These are phyloP conservation scores for Diddensiella santjacobensis DNA, from an alignment of 805 yeast species.

Conservation along the genomic window DNA sequence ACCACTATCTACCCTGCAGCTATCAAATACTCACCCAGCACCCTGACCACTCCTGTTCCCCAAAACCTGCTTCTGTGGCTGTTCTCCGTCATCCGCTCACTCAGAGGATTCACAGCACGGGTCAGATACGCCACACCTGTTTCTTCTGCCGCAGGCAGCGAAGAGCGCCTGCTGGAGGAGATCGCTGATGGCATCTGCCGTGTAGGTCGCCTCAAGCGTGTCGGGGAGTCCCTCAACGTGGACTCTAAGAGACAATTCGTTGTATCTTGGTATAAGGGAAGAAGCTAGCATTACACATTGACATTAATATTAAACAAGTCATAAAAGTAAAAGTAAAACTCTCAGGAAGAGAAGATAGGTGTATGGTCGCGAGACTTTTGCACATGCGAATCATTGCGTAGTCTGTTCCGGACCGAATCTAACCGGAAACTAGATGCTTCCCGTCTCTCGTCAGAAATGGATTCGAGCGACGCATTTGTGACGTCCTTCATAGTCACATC, in stretches of 20 bases:
- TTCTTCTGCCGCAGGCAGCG: slow-evolving; percentile 15
- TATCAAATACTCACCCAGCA: slow-evolving; percentile 33
- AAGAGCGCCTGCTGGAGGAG: slow-evolving; percentile 14
- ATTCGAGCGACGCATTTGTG: not conserved
- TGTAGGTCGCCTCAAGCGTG: slow-evolving; percentile 46
- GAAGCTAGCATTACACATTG: slow-evolving; percentile 20
- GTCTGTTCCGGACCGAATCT: not conserved
- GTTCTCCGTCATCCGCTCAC: slow-evolving; percentile 19
- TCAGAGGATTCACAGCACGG: slow-evolving; percentile 28
- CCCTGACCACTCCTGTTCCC: slow-evolving; percentile 36
- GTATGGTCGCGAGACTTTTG: no score
- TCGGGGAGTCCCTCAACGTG: slow-evolving; percentile 44
- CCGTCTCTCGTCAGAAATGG: not conserved
- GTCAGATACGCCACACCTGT: slow-evolving; percentile 30
- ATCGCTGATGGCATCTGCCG: slow-evolving; percentile 29
- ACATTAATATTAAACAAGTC: slow-evolving; percentile 4
- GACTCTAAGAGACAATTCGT: slow-evolving; percentile 45
- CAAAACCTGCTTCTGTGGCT: slow-evolving; percentile 26
- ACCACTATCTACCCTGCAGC: slow-evolving; percentile 29
- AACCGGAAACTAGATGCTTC: not conserved
- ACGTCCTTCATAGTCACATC: slow-evolving; percentile 9
- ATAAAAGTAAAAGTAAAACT: not conserved
- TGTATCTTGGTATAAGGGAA: slow-evolving; percentile 30
- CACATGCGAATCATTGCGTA: no score
- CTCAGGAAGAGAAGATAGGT: not conserved